A percentile compares a stretch with the other conserved stretches of the same genome.
These are phyloP conservation scores for Verticillium albo-atrum DNA, from an alignment of 2,329 filamentous ascomycete species.

Conservation along the genomic window DNA sequence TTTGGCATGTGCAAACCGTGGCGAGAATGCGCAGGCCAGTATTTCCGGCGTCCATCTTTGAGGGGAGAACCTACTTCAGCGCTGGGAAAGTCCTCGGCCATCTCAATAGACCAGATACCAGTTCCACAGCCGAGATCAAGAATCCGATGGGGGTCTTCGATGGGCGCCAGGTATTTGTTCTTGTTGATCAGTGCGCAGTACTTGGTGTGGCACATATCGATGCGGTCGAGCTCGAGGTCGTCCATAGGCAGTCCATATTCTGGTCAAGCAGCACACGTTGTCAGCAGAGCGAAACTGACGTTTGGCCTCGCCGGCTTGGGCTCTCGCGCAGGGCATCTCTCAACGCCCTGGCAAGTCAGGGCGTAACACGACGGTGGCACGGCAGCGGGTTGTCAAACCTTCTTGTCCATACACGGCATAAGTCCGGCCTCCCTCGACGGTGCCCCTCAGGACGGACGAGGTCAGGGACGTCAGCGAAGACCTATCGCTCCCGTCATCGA, in stretches of 20 bases:
- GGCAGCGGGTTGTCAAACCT: slow-evolving; percentile 11
- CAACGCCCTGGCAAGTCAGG: too few species aligned
- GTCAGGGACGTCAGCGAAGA: slow-evolving; percentile 16
- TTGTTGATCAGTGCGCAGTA: slow-evolving; percentile 18
- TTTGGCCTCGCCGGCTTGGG: too few species aligned
- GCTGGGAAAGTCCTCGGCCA: slow-evolving; percentile 49
- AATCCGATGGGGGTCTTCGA: slow-evolving; percentile 19
- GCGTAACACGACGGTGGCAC: too few species aligned
- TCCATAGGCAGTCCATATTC: slow-evolving; percentile 7
- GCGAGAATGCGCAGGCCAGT: too few species aligned
- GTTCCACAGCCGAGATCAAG: slow-evolving; percentile 48
- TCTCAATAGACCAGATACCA: slow-evolving; percentile 45
- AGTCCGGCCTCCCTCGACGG: slow-evolving; percentile 15
- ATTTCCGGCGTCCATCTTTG: too few species aligned
- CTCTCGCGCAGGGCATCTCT: too few species aligned
- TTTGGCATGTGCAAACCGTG: too few species aligned
- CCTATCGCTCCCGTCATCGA: too few species aligned
- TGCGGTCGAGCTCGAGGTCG: slow-evolving; percentile 28
- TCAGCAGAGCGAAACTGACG: slow-evolving; percentile 3
- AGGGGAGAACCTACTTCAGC: slow-evolving; percentile 41
- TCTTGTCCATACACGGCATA: slow-evolving; percentile 16
- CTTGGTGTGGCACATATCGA: slow-evolving; percentile 21
- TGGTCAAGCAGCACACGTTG: neutral
- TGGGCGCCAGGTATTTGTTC: neutral
- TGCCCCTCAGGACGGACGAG: slow-evolving; percentile 16